Base-by-base conservation (phyloP, 2,329 filamentous ascomycete species). In the Ceratocystis papillata region DNA sequence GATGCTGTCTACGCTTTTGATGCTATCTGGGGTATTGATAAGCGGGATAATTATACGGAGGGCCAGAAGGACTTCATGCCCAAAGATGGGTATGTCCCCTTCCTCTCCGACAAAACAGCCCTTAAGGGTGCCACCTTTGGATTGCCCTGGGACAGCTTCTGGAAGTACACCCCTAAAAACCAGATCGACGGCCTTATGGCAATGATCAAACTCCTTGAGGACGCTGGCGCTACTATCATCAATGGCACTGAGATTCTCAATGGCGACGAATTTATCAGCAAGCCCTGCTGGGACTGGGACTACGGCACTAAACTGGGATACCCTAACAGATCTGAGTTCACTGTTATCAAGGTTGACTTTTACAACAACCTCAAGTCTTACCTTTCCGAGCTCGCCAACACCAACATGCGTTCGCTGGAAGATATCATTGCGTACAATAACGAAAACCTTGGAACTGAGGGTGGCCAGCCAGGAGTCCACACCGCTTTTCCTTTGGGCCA, bases 281-380 rank as follows among this genome's bases (percentile, higher is more conserved):
- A 83, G 0, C 73, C 81, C 62, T 85, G 86, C n/a, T 91, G 87
- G 87, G 79, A 90, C 73, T 91, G 88, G 81, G 86, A 88, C 70
- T 87, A 83, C 69, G 86, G 87, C 15, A 79, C 70, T 5, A 79
- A 77, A 0, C 81, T 85, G 2, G 85, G 85, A 1, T 84, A 77
- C 70, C 76, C 84, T n/a, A 89, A 90, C 68, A 83, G 89, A 74
- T 89, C 85, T 12, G 87, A 90, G 73, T 90, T 86, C 74, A 88
- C 84, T 0, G 83, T 87, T 62, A 79, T 90, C 69, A 89, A 89
- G 73, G 83, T 86, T 0, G 85, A 88, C 72, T 87, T 87, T 70
- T 87, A 87, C 74, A 80, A 80, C 71, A 78, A 81, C 71, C 79
- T 89, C 73, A 79, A 80, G 65, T 73, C 76, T 0, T 90, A 89